A percentile compares a stretch with the other conserved stretches of the same genome.
These are phyloP conservation scores for Coemansia sp. DNA, from an alignment of 192 early-diverging fungal species.

Conservation along the genomic window DNA sequence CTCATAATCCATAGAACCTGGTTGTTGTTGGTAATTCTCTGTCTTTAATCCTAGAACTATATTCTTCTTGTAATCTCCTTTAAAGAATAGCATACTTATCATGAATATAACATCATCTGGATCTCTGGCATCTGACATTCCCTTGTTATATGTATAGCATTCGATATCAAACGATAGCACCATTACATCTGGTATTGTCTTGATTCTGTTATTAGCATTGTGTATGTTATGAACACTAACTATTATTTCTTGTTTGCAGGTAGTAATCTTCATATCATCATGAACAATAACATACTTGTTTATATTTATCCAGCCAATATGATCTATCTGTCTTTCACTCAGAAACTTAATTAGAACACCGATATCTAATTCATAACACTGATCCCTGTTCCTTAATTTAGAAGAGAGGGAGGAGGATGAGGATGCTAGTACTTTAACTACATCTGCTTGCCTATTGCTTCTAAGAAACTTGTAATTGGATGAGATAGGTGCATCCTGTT, in stretches of 20 bases:
- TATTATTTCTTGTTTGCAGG: slow-evolving; percentile 6
- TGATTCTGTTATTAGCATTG: slow-evolving; percentile 7
- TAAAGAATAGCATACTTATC: slow-evolving; percentile 7
- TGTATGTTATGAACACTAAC: slow-evolving; percentile 5
- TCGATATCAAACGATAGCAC: slow-evolving; percentile 23
- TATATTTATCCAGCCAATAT: slow-evolving; percentile 18
- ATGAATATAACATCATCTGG: slow-evolving; percentile 15
- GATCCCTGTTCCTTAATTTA: background rate
- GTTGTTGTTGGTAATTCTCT: no score
- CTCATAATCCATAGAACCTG: background rate
- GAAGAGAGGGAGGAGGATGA: background rate
- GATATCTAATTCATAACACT: background rate
- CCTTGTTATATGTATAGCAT: slow-evolving; percentile 4
- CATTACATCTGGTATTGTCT: slow-evolving; percentile 16
- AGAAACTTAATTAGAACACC: slow-evolving; percentile 18
- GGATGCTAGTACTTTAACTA: background rate
- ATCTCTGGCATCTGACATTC: slow-evolving; percentile 13
- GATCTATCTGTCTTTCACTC: slow-evolving; percentile 8
- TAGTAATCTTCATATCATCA: slow-evolving; percentile 1
- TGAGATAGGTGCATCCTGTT: background rate
- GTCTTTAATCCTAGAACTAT: slow-evolving; percentile 3
- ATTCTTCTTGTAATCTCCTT: slow-evolving; percentile 1
- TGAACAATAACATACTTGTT: background rate
- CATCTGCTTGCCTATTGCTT: background rate
- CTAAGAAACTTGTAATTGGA: background rate